Percentiles rank a stretch among this genome's conserved stretches.
phyloP scores from a whole-genome alignment of 2,329 filamentous ascomycete species.

The Pseudopithomyces chartarum region DNA sequence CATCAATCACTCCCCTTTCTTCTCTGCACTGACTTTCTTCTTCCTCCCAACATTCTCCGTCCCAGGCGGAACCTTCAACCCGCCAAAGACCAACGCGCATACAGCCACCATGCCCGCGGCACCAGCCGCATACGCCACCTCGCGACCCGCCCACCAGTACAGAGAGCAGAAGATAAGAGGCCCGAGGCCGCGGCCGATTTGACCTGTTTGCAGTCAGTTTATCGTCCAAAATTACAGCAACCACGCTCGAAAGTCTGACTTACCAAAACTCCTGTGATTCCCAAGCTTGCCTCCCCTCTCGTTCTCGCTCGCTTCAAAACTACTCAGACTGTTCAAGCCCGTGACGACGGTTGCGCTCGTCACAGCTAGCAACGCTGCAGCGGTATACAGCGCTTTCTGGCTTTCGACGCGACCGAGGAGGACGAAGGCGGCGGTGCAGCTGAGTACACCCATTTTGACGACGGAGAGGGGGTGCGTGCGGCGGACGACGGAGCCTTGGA shows the following conservation, averaged over 20 bases:
- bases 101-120: constrained; percentile 81
- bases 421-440: constrained; percentile 80
- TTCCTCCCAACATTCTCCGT: constrained; percentile 39
- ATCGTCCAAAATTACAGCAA: too few relatives aligned
- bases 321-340: constrained; percentile 87
- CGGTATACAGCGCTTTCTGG: constrained; percentile 74
- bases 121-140: constrained; percentile 81
- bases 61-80: constrained; percentile 67
- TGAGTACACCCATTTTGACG: constrained; percentile 77
- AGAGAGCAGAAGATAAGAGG: constrained; percentile 90
- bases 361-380: constrained; percentile 81
- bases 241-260: too few relatives aligned
- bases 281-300: constrained; percentile 89
- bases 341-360: constrained; percentile 96
- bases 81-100: constrained; percentile 70
- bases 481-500: constrained; percentile 90
- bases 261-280: constrained; percentile 70
- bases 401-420: constrained; percentile 73
- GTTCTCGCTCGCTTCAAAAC: constrained; percentile 79
- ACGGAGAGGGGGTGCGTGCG: constrained; percentile 80
- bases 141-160: constrained; percentile 97
- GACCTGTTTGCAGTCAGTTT: constrained; percentile 60
- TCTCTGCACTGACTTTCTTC: background rate
- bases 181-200: constrained; percentile 84
- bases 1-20: too few relatives aligned